phyloP scores from a whole-genome alignment of 139 green algal genomes.

The Desmodesmus armatus region DNA sequence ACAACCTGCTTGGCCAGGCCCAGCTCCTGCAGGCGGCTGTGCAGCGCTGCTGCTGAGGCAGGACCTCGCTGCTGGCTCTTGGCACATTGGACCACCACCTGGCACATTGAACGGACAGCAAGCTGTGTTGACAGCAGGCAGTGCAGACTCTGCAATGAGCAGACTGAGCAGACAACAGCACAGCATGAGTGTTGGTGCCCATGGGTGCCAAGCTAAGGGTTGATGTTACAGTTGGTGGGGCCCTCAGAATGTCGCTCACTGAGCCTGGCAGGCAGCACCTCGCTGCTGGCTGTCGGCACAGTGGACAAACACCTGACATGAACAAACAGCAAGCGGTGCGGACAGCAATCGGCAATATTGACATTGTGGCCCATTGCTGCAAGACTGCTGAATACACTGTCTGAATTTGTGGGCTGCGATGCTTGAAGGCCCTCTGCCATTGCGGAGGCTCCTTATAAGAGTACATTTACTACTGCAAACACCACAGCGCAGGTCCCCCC shows the following conservation, averaged over 20 bases:
- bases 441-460: too few relatives aligned
- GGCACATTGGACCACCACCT: conserved; percentile 32
- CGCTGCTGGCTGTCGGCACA: not conserved
- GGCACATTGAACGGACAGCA: not conserved
- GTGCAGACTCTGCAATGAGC: too few relatives aligned
- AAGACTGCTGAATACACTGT: too few relatives aligned
- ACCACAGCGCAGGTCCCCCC: too few relatives aligned
- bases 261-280: not conserved
- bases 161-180: too few relatives aligned
- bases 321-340: too few relatives aligned
- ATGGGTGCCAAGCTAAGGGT: not conserved
- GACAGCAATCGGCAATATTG: too few relatives aligned
- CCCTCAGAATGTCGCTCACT: not conserved
- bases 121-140: not conserved
- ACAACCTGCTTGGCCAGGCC: conserved; percentile 30
- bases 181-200: not conserved
- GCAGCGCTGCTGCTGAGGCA: not conserved
- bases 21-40: conserved; percentile 21
- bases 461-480: too few relatives aligned
- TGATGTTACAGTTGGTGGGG: not conserved
- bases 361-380: too few relatives aligned
- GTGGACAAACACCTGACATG: not conserved
- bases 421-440: too few relatives aligned
- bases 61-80: conserved; percentile 25
- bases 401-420: too few relatives aligned